Evolutionary conservation across 305 asterid genomes (phyloP).

Genomic region (Solanum hybrid): DNA sequence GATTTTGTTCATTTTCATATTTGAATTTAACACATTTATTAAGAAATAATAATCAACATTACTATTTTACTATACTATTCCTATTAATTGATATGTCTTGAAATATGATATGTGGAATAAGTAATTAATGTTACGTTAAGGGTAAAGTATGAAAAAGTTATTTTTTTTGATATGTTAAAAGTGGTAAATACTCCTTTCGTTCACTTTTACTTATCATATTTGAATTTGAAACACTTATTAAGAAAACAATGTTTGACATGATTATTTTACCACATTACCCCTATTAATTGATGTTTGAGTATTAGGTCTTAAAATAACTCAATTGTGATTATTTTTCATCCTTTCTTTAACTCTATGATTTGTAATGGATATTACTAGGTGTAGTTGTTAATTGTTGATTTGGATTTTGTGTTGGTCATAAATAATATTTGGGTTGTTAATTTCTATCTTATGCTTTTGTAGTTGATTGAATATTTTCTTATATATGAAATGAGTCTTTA

Average conservation of each 20-base stretch:
- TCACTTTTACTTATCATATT: too few relatives aligned
- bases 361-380: neutral
- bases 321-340: neutral
- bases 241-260: neutral
- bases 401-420: neutral
- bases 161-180: too few relatives aligned
- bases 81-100: neutral
- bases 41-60: neutral
- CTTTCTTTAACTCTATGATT: neutral
- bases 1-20: too few relatives aligned
- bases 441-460: neutral
- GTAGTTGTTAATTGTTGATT: neutral
- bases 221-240: rapidly evolving
- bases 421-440: neutral
- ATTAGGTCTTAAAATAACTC: too few relatives aligned
- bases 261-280: too few relatives aligned
- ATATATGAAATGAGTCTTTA: neutral
- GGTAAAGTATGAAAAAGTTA: neutral
- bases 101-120: neutral
- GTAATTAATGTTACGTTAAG: neutral
- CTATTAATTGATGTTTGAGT: too few relatives aligned
- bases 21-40: neutral
- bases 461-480: neutral
- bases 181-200: neutral
- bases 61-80: neutral